Evolutionary conservation across 225 moss, liverwort and hornwort species (phyloP), one percentile per base, ranked within the genome.

Genomic region (Takakia lepidozioides): DNA sequence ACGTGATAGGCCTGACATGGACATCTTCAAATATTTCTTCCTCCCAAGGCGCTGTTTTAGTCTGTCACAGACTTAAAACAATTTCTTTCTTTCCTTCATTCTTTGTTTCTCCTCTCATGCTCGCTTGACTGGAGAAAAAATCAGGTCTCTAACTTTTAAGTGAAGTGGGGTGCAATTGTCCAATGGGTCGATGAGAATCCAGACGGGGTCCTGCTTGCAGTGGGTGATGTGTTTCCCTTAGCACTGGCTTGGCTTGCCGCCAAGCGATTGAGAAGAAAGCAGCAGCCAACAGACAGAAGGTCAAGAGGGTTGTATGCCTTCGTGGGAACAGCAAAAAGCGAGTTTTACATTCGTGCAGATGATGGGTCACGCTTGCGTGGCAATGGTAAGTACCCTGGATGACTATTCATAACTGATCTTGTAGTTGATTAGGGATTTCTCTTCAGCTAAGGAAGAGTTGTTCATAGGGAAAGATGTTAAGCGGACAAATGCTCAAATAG

Each of bases 251-350:
- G 86, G 93, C 69, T 93, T 49, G 83, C 81, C 51, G 81, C 85
- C 8, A 64, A 63, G 48, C 73, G 69, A 46, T 25, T 68, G 46
- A 73, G 59, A 61, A 73, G 51, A 60, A 69, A 46, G 32, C 19
- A 49, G 43, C 66, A 56, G 40, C 36, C 8, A 36, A 55, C 59
- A 23, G 35, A 28, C 20, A 10, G 52, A 37, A 44, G 55, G 47
- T 54, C 46, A 36, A 60, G 55, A 56, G 56, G 73, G 18, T 61
- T 66, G 49, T 93, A 85, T 64, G 81, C 76, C 43, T 93, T 93
- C 29, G 55, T 88, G 28, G 86, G 93, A 46, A 88, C 93, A 59
- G 88, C 88, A 6, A 93, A 93, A 58, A 93, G 93, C 60, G 85
- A 93, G 52, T 86, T 75, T 39, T 88, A 88, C 56, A 51, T 82